Base-by-base conservation (phyloP, 176 grass and related monocot species). In the Zoysia japonica region DNA sequence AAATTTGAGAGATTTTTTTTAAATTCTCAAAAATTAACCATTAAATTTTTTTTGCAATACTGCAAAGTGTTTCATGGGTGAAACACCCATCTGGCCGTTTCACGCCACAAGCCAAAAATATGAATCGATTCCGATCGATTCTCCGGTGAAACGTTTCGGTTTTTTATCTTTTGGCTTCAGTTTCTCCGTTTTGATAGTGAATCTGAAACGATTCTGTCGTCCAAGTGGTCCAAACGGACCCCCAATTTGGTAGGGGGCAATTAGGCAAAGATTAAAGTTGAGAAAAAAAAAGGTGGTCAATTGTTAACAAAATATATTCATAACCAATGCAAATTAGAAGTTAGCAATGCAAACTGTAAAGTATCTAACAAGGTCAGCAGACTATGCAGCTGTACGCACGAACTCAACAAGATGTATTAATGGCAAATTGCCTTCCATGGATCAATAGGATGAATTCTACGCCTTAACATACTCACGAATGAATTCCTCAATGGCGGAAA, bases 401-500 rank as follows among this genome's bases (percentile, higher is more conserved):
- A 28, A 51, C 13, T 19, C 28, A 75, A 60, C 47, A 48, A 53
- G 35, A 65, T 8, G 3, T n/a, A 1, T 7, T 1, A 3, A 15
- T 1, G 2, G 1, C 7, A 43, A 37, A 11, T 7, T 6, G 16
- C 63, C 70, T 14, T 37, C 20, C 68, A 75, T 15, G 40, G 53
- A 65, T n/a, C 45, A 28, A 47, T 10, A 56, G 9, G 7, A 17
- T 35, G 9, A 38, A 53, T 16, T 77, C 82, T 84, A 85, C 3
- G 77, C 65, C 71, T 65, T 80, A 3, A 94, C 85, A 60, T 89
- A 43, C 77, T 94, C 92, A 9, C 90, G 85, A 16, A 98, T 92
- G 65, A 98, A 98, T 47, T 92, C 81, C 75, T 85, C 86, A 0
- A 89, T 50, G 16, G 80, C 66, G 14, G 74, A 92, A 59, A 94